Conservation (phyloP, 768 basidiomycete genomes). For the Suillus spraguei region DNA sequence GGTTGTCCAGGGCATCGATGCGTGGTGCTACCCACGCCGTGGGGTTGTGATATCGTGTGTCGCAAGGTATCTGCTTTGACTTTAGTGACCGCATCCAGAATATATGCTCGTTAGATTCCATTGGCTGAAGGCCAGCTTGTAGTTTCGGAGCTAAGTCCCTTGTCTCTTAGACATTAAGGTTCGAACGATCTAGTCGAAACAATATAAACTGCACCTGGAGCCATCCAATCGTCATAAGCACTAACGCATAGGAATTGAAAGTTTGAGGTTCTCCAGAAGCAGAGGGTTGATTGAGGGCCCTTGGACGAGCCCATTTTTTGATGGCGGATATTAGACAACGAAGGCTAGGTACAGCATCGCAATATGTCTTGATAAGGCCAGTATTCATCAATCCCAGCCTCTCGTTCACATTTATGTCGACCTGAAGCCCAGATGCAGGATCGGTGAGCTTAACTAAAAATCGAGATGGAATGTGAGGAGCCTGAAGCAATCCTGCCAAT, state of each 20-base stretch:
- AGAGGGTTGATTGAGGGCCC: conserved; percentile 51
- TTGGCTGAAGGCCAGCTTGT: conserved; percentile 38
- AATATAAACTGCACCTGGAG: conserved; percentile 48
- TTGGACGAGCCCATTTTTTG: conserved; percentile 62
- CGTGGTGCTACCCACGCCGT: conserved; percentile 17
- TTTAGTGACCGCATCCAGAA: conserved; percentile 37
- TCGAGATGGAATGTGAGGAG: conserved; percentile 5
- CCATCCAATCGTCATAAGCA: conserved; percentile 61
- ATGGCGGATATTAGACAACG: conserved; percentile 47
- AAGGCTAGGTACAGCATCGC: conserved; percentile 45
- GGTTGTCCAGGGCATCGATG: conserved; percentile 20
- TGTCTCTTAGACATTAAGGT: conserved; percentile 32
- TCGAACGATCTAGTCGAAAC: neutral
- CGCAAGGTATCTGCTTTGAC: conserved; percentile 27
- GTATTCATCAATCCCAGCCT: conserved; percentile 58
- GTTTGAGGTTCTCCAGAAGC: conserved; percentile 28
- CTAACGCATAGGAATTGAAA: conserved; percentile 65
- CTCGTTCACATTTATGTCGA: conserved; percentile 67
- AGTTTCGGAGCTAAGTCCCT: conserved; percentile 52
- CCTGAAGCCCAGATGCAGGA: conserved; percentile 38
- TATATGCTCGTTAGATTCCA: conserved; percentile 12
- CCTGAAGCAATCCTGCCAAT: conserved; percentile 5
- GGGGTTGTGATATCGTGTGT: conserved; percentile 29
- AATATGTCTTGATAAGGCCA: conserved; percentile 52
- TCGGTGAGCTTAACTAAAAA: conserved; percentile 55